Base-by-base conservation (phyloP, 164 flowering plant species). In the Nymphaea colorata region DNA sequence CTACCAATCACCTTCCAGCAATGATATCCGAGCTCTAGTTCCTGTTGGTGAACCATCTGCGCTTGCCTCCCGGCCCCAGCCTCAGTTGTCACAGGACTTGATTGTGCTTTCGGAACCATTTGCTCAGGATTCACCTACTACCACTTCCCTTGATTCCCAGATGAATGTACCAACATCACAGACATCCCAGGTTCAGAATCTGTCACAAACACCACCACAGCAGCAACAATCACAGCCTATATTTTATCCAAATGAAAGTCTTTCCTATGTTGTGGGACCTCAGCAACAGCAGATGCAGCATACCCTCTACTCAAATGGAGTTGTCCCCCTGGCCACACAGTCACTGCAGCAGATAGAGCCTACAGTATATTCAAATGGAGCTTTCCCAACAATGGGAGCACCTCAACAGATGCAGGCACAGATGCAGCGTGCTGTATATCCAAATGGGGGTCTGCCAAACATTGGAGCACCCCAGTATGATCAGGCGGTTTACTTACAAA, bases 91-190 rank as follows among this genome's bases (percentile, higher is more conserved):
- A 25, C 36, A 67, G 44, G 86, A 86, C 70, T 83, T 86, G 59
- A 84, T 93, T 41, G 91, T 84, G 68, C 96, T 87, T 61, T 75
- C 84, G 16, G 96, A 91, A 76, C 80, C 89, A 84, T 85, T 79
- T 73, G 68, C 89, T 42, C 75, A 73, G 66, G 73, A 65, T 43
- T 78, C 69, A 74, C 3, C 55, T 47, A 47, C 55, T 47, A 4
- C 55, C 12, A 47, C 55, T 47, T 2, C 55, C 12, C 55, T 47
- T 7, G 12, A 47, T 47, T 47, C 55, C 12, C 4, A 47, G 7
- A 4, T 47, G 55, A 47, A 12, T 47, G 2, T 12, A 47, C 55
- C 5, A 6, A 12, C 4, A 47, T 47, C 55, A 47, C 55, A 47
- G 5, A 12, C 55, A 47, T 47, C 55, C 2, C 55, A 47, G 55